Evolutionary conservation across 2,329 filamentous ascomycete species (phyloP).

Genomic region (Pyricularia grisea): DNA sequence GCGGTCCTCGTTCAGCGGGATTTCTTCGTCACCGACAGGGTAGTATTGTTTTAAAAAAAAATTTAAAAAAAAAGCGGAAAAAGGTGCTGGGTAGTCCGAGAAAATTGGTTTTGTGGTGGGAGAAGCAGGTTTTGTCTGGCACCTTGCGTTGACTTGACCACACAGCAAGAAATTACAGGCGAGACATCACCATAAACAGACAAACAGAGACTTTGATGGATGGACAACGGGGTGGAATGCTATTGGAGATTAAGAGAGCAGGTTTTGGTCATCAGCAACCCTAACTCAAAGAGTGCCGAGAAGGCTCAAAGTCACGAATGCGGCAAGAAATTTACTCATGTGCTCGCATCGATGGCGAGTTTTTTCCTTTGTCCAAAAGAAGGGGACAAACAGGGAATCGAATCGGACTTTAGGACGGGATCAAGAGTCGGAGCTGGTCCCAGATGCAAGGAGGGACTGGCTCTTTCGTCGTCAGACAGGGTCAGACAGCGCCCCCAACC

Average conservation of each 20-base stretch:
- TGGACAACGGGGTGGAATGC: not conserved
- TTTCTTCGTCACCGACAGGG: not conserved
- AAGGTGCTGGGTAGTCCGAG: not conserved
- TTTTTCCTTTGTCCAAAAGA: not conserved
- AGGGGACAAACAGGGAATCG: not conserved
- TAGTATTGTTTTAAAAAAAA: not conserved
- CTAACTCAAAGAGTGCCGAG: not conserved
- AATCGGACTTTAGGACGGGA: not conserved
- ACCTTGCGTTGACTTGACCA: not conserved
- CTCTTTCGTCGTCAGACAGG: not conserved
- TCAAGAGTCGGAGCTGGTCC: not conserved
- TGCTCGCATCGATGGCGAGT: not conserved
- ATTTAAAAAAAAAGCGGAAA: too few relatives aligned
- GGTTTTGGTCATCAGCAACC: not conserved
- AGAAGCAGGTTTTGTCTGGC: not conserved
- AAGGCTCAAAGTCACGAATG: not conserved
- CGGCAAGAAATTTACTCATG: not conserved
- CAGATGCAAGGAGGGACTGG: not conserved
- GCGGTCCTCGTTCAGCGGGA: not conserved
- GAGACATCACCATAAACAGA: not conserved
- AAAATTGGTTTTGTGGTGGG: not conserved
- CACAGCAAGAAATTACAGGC: not conserved
- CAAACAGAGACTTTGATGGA: not conserved
- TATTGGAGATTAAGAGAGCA: not conserved
- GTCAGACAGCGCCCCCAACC: not conserved